Evolutionary conservation across 2,329 filamentous ascomycete genomes (phyloP).

Genomic region (Claviceps humidiphila): DNA sequence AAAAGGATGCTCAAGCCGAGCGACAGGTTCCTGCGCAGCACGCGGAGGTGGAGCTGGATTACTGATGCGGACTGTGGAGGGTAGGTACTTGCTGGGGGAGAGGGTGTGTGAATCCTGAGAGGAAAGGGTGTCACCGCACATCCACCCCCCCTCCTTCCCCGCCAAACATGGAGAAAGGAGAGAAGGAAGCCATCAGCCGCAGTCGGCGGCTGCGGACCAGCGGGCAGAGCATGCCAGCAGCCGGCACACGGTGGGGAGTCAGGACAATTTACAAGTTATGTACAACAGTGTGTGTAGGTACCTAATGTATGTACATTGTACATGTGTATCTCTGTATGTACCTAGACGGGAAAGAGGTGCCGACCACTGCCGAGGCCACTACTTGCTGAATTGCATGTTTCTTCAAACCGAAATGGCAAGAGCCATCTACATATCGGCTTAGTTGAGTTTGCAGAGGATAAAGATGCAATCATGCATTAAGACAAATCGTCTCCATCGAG

Average conservation of each 20-base stretch:
- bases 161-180: not conserved
- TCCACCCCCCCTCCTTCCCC: not conserved
- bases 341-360: not conserved
- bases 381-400: not conserved
- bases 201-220: not conserved
- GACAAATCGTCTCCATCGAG: no score
- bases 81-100: not conserved
- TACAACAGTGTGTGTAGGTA: not conserved
- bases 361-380: not conserved
- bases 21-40: constrained; percentile 9
- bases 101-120: not conserved
- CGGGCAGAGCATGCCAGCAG: not conserved
- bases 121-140: not conserved
- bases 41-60: not conserved
- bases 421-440: not conserved
- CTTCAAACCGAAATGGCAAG: not conserved
- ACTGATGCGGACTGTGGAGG: not conserved
- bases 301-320: no score
- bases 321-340: not conserved
- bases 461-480: not conserved
- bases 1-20: constrained; percentile 2
- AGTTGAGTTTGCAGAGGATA: not conserved
- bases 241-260: not conserved
- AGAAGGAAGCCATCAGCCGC: not conserved
- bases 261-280: no score